Base-by-base conservation (phyloP, 495 filamentous ascomycete species). In the Glonium stellatum region DNA sequence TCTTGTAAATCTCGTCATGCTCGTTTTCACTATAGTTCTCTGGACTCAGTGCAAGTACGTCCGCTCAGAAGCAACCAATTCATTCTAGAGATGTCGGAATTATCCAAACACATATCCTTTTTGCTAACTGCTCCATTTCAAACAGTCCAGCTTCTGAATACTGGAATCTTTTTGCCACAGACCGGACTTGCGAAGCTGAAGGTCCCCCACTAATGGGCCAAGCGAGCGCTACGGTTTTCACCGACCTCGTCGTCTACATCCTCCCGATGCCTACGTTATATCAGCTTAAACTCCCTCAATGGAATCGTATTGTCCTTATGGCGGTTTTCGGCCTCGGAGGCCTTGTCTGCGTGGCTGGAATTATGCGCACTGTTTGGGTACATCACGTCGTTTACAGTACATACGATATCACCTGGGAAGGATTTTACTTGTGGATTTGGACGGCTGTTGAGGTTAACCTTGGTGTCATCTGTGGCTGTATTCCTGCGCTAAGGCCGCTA, bases 341-440 rank as follows among this genome's bases (percentile, higher is more conserved):
- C 50, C 3, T 53, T 53, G 50, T 53, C 12, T n/a, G 19, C 50
- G 15, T 53, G 1, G 50, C 50, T 31, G 50, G 50, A 27, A 19
- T 53, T 15, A 53, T 53, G 50, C 50, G 50, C n/a, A 31, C 15
- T 22, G 6, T 31, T 31, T 53, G 25, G 18, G 22, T 12, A n/a
- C 25, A 53, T 12, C 27, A 53, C 25, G 25, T 31, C 50, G 50
- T 53, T n/a, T 53, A 53, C 50, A 27, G 22, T n/a, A 19, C 50
- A 27, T 53, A 53, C 50, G 50, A 53, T 53, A 12, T 53, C 15
- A 53, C 50, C 18, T 53, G 3, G 50, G 23, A 53, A 19, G 50
- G 50, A 19, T 53, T 53, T 15, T 53, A n/a, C 23, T 5, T 53
- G 50, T 53, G 50, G 50, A 53, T 53, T 12, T 53, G 50, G 50